phyloP scores from a whole-genome alignment of 1,139 yeast species.

The Hanseniaspora uvarum region DNA sequence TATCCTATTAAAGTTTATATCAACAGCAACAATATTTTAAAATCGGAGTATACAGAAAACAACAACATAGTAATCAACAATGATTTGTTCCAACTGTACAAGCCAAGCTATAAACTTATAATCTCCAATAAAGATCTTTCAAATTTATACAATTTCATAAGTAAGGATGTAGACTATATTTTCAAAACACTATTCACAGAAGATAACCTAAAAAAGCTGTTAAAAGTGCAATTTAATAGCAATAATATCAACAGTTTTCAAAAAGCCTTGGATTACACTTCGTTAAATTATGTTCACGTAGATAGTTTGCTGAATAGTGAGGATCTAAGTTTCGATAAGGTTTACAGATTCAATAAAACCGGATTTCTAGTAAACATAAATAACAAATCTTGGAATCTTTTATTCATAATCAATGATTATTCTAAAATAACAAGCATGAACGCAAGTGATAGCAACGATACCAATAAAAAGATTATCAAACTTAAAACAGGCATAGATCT shows the following conservation, averaged over 20 bases:
- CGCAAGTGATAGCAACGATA: background rate
- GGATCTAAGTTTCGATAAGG: background rate
- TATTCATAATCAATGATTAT: background rate
- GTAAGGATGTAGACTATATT: conserved; percentile 1
- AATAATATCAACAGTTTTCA: background rate
- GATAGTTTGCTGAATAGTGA: background rate
- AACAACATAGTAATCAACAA: conserved; percentile 13
- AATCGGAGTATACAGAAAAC: background rate
- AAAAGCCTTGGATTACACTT: background rate
- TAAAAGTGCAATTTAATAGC: background rate
- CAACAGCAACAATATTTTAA: conserved; percentile 5
- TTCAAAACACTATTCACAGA: background rate
- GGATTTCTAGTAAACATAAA: background rate
- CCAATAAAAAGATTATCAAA: background rate
- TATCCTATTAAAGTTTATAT: conserved; percentile 6
- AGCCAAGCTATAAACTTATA: conserved; percentile 2
- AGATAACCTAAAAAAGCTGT: background rate
- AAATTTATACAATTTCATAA: background rate
- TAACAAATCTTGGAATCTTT: background rate
- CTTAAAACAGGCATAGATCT: background rate
- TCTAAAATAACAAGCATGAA: background rate
- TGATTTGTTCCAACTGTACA: conserved; percentile 7
- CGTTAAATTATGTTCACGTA: background rate
- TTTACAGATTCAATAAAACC: background rate
- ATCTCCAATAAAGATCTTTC: conserved; percentile 8